Base-by-base conservation (phyloP, 805 yeast species). In the Spathaspora gorwiae region DNA sequence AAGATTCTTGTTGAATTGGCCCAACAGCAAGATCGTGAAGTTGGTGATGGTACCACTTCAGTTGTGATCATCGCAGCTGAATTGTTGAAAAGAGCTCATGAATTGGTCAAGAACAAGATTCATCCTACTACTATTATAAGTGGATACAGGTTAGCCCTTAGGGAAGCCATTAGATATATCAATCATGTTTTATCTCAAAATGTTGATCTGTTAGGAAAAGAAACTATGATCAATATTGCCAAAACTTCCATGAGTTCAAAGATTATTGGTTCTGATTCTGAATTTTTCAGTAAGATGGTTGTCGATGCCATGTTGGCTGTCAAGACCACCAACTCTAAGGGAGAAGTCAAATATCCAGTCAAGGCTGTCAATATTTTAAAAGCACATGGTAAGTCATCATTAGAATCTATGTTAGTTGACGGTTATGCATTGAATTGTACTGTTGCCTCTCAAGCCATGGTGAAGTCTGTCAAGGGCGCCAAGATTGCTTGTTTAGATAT, bases 41-140 rank as follows among this genome's bases (percentile, higher is more conserved):
- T 94, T 44, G 99, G 97, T 49, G 98, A 90, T 61, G 98, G 98
- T 55, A 90, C 99, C 37, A 94, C 99, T 0, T 87, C 96, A 12
- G 99, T 94, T 42, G 99, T 94, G 35, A 90, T 94, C 50, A 84
- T 95, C 62, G 98, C 99, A 24, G 79, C 95, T 32, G 99, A 94
- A 68, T 72, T 94, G 46, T 75, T 94, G 59, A 87, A 87, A 59
- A 79, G 96, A 52, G 99, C 99, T 35, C 89, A 90, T 66, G 97
- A 90, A 56, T 74, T 94, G 52, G 97, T 94, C 40, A 86, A 85
- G 61, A 88, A 88, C 69, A 88, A 89, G 62, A 86, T 95, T 51
- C 99, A 95, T 68, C 99, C 99, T 39, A 94, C 99, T 2, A 94
- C 99, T 8, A 90, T 95, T 56, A 90, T 95, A 57, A 89, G 96